A percentile compares a stretch with the other conserved stretches of the same genome.
phyloP scores from a whole-genome alignment of 768 basidiomycete species.

The Mycena epipterygia region DNA sequence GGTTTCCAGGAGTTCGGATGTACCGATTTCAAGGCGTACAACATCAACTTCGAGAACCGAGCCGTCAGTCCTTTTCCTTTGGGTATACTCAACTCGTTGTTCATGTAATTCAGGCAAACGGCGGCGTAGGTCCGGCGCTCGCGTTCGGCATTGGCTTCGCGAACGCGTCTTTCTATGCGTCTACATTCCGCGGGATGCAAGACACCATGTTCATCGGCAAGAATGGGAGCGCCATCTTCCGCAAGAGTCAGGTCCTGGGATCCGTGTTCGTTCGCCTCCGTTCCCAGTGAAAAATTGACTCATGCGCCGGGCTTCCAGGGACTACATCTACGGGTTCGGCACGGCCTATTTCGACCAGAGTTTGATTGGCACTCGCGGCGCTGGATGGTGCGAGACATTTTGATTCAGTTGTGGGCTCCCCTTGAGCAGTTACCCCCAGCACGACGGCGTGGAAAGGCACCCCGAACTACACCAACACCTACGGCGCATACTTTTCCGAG shows the following conservation, averaged over 20 bases:
- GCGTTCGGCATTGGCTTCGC: conserved; percentile 57
- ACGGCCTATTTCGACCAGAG: conserved; percentile 48
- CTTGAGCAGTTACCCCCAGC: conserved; percentile 46
- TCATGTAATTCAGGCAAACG: conserved; percentile 38
- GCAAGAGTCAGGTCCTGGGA: conserved; percentile 60
- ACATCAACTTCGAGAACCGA: conserved; percentile 63
- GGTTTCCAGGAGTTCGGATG: conserved; percentile 50
- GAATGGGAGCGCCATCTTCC: conserved; percentile 54
- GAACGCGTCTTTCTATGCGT: conserved; percentile 62
- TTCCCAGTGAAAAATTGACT: neutral
- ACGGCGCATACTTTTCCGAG: conserved; percentile 55
- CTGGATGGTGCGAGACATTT: conserved; percentile 11
- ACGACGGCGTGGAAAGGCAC: conserved; percentile 61
- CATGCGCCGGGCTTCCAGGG: neutral
- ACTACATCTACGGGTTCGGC: conserved; percentile 55
- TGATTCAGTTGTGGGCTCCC: neutral
- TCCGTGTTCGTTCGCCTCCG: conserved; percentile 52
- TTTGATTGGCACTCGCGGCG: conserved; percentile 30
- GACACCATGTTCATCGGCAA: conserved; percentile 61
- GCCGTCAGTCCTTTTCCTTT: conserved; percentile 37
- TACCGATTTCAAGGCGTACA: conserved; percentile 60
- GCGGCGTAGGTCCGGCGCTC: conserved; percentile 58
- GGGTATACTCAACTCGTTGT: neutral
- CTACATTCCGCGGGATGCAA: conserved; percentile 57
- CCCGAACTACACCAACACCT: conserved; percentile 43